Evolutionary conservation across 2,329 filamentous ascomycete genomes (phyloP).

Genomic region (Hysterium pulicare): DNA sequence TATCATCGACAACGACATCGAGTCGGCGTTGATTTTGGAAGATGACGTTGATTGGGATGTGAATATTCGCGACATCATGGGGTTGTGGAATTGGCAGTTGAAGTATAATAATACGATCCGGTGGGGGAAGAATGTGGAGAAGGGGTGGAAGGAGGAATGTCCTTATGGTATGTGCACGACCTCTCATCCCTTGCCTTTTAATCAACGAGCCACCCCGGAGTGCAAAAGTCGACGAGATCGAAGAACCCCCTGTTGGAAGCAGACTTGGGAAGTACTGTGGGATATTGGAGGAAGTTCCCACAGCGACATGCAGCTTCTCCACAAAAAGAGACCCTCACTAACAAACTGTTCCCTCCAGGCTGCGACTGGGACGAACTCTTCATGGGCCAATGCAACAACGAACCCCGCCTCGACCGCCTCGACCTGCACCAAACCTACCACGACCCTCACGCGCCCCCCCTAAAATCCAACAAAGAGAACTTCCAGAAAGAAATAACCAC

Average conservation of each 20-base stretch:
- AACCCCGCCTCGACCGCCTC: slow-evolving; percentile 10
- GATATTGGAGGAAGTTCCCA: too few relatives aligned
- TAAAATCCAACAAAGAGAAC: slow-evolving; percentile 1
- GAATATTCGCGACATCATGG: slow-evolving; percentile 17
- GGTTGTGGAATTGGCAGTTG: slow-evolving; percentile 12
- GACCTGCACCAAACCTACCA: slow-evolving; percentile 10
- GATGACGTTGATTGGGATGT: slow-evolving; percentile 17
- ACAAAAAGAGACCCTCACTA: too few relatives aligned
- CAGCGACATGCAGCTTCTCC: too few relatives aligned
- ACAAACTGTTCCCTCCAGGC: slow-evolving; percentile 7
- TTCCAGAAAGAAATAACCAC: slow-evolving; percentile 9
- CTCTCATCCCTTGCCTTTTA: not conserved
- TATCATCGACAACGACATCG: slow-evolving; percentile 15
- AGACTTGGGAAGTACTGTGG: too few relatives aligned
- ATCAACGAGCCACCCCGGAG: not conserved
- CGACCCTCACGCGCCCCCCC: slow-evolving; percentile 8
- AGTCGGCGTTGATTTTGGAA: slow-evolving; percentile 14
- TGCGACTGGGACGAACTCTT: slow-evolving; percentile 19
- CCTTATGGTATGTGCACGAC: slow-evolving; percentile 11
- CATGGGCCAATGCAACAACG: slow-evolving; percentile 12
- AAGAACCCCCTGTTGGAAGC: too few relatives aligned
- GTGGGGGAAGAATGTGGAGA: slow-evolving; percentile 12
- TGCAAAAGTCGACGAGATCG: too few relatives aligned
- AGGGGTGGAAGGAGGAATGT: slow-evolving; percentile 16
- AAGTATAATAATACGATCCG: slow-evolving; percentile 16